These are phyloP conservation scores for Stygiomarasmius scandens DNA, from an alignment of 1,284 basidiomycete species.

Conservation along the genomic window DNA sequence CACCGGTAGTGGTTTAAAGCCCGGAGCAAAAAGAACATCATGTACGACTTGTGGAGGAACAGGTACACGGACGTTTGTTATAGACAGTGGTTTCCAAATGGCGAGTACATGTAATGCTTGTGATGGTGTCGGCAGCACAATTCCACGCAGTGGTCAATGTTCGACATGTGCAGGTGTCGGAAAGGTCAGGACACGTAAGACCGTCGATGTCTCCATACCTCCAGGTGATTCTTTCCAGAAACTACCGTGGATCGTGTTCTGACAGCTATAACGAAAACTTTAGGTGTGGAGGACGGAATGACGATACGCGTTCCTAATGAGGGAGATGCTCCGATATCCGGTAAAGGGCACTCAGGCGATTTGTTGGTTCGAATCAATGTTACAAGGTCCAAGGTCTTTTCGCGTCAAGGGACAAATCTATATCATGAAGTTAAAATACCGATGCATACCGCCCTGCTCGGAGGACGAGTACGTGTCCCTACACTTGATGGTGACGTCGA, in stretches of 20 bases:
- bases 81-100: slow-evolving; percentile 97
- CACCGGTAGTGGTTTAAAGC: slow-evolving; percentile 85
- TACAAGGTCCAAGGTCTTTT: slow-evolving; percentile 81
- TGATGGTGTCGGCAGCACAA: slow-evolving; percentile 80
- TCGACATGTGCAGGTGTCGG: slow-evolving; percentile 86
- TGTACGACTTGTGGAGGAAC: slow-evolving; percentile 87
- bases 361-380: slow-evolving; percentile 90
- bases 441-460: slow-evolving; percentile 89
- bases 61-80: slow-evolving; percentile 88
- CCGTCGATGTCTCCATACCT: slow-evolving; percentile 85
- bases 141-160: slow-evolving; percentile 84
- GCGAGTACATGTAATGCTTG: slow-evolving; percentile 89
- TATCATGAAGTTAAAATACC: slow-evolving; percentile 93
- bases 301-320: slow-evolving; percentile 81
- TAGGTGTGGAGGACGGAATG: slow-evolving; percentile 97
- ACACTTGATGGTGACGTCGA: slow-evolving; percentile 97
- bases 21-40: slow-evolving; percentile 81
- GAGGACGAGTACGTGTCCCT: slow-evolving; percentile 90
- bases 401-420: slow-evolving; percentile 90
- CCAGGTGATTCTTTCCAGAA: slow-evolving; percentile 57
- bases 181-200: slow-evolving; percentile 80
- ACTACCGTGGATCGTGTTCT: slow-evolving; percentile 18
- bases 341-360: slow-evolving; percentile 81
- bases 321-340: slow-evolving; percentile 86
- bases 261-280: slow-evolving; percentile 4